Evolutionary conservation across 1,284 basidiomycete genomes (phyloP).

Genomic region (Peniophora sp.): DNA sequence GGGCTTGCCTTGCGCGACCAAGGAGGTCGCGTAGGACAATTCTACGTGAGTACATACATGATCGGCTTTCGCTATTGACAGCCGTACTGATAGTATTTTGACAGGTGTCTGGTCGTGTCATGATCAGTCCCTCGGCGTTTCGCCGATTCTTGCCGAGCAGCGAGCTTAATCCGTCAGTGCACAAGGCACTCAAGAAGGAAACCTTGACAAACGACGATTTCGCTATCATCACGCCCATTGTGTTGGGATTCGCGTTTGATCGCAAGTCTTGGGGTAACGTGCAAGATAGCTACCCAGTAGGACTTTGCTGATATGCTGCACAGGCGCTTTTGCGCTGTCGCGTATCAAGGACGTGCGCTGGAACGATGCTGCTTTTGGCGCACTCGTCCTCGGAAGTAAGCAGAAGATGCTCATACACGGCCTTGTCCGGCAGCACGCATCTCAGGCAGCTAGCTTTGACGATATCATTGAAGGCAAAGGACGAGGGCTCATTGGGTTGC

Average conservation of each 20-base stretch:
- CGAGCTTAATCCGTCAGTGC: constrained; percentile 13
- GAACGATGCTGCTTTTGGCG: constrained; percentile 20
- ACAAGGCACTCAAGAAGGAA: constrained; percentile 10
- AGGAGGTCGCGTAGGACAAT: constrained; percentile 3
- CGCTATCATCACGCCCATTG: constrained; percentile 20
- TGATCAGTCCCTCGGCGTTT: constrained; percentile 21
- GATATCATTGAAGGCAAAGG: constrained; percentile 25
- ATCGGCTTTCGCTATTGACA: not conserved
- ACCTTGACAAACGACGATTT: constrained; percentile 19
- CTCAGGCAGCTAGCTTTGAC: constrained; percentile 15
- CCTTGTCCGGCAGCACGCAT: constrained; percentile 19
- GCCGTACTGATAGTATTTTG: not conserved
- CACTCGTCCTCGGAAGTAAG: constrained; percentile 21
- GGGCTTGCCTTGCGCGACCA: constrained; percentile 12
- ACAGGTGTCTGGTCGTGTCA: constrained; percentile 20
- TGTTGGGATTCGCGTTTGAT: constrained; percentile 22
- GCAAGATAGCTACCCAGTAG: not conserved
- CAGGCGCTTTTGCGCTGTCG: constrained; percentile 22
- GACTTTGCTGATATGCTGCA: not conserved
- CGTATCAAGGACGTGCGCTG: constrained; percentile 19
- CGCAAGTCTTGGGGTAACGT: constrained; percentile 22
- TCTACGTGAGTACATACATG: constrained; percentile 7
- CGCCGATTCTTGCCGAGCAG: constrained; percentile 14
- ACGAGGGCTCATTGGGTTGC: constrained; percentile 20
- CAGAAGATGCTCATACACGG: constrained; percentile 23